phyloP scores from a whole-genome alignment of 805 yeast species.

The Pichia gijzeniarum region DNA sequence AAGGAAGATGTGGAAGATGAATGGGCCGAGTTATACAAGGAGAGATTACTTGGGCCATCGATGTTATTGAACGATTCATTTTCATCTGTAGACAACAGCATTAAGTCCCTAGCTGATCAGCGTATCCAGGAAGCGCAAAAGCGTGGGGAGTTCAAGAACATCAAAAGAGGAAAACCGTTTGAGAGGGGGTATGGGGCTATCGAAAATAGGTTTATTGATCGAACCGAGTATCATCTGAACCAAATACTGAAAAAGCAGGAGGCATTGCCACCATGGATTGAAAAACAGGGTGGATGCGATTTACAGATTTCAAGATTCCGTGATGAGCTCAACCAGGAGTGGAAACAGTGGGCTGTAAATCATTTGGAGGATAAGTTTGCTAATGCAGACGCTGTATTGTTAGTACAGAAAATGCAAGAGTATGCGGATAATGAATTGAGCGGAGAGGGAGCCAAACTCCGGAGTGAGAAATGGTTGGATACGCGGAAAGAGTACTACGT shows the following conservation, averaged over 20 bases:
- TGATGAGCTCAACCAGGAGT: constrained; percentile 34
- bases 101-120: constrained; percentile 66
- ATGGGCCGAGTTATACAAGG: constrained; percentile 55
- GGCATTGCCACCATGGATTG: constrained; percentile 86
- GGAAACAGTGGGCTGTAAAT: constrained; percentile 32
- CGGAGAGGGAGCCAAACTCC: constrained; percentile 1
- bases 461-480: constrained; percentile 34
- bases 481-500: constrained; percentile 29
- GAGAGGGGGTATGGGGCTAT: constrained; percentile 32
- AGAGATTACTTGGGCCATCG: constrained; percentile 54
- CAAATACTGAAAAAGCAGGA: constrained; percentile 71
- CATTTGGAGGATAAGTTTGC: constrained; percentile 25
- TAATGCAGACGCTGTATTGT: constrained; percentile 15
- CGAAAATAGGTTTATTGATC: constrained; percentile 50
- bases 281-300: constrained; percentile 57
- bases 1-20: constrained; percentile 28
- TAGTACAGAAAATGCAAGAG: constrained; percentile 12
- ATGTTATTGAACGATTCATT: constrained; percentile 39
- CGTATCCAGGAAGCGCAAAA: constrained; percentile 67
- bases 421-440: constrained; percentile 20
- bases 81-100: constrained; percentile 41
- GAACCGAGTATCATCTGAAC: constrained; percentile 73
- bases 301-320: constrained; percentile 43
- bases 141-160: constrained; percentile 60
- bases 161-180: constrained; percentile 61